Evolutionary conservation across 352 stramenopile species (phyloP).

Genomic region (Pythium volutum): DNA sequence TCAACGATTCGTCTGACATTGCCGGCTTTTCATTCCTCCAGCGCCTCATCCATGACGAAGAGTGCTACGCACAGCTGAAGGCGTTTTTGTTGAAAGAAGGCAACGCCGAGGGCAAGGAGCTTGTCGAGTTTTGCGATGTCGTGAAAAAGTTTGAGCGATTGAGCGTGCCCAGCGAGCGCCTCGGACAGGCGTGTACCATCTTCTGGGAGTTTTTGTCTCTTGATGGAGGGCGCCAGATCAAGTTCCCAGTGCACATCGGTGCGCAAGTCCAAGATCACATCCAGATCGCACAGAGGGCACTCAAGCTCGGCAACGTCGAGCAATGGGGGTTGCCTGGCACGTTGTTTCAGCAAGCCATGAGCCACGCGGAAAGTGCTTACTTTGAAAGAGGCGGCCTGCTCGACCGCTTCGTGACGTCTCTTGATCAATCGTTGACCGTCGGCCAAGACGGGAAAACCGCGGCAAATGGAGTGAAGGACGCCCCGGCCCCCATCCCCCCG

Average conservation of each 20-base stretch:
- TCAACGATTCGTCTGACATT: slow-evolving; percentile 61
- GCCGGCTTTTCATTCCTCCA: slow-evolving; percentile 84
- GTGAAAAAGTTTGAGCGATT: slow-evolving; percentile 83
- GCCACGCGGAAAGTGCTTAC: slow-evolving; percentile 58
- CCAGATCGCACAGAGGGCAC: slow-evolving; percentile 48
- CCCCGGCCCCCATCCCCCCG: slow-evolving; percentile 41
- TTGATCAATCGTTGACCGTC: slow-evolving; percentile 44
- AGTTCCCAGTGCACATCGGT: slow-evolving; percentile 55
- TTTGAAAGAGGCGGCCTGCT: slow-evolving; percentile 70
- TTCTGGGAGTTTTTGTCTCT: slow-evolving; percentile 81
- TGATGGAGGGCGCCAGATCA: slow-evolving; percentile 56
- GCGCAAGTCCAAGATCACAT: slow-evolving; percentile 61
- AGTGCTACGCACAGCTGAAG: slow-evolving; percentile 84
- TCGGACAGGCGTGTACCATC: slow-evolving; percentile 73
- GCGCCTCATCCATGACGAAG: slow-evolving; percentile 84
- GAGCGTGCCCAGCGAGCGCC: slow-evolving; percentile 57
- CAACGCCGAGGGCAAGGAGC: slow-evolving; percentile 44
- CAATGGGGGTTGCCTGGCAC: slow-evolving; percentile 33
- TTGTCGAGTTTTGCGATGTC: slow-evolving; percentile 80
- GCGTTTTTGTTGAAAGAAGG: slow-evolving; percentile 66
- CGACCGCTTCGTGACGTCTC: slow-evolving; percentile 72
- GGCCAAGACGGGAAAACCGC: slow-evolving; percentile 26
- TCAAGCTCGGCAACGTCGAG: slow-evolving; percentile 25
- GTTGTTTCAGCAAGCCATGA: slow-evolving; percentile 71
- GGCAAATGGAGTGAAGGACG: slow-evolving; percentile 10